Evolutionary conservation across 2,329 filamentous ascomycete genomes (phyloP), one percentile per base, ranked within the genome.

Genomic region (Dothistroma septosporum): DNA sequence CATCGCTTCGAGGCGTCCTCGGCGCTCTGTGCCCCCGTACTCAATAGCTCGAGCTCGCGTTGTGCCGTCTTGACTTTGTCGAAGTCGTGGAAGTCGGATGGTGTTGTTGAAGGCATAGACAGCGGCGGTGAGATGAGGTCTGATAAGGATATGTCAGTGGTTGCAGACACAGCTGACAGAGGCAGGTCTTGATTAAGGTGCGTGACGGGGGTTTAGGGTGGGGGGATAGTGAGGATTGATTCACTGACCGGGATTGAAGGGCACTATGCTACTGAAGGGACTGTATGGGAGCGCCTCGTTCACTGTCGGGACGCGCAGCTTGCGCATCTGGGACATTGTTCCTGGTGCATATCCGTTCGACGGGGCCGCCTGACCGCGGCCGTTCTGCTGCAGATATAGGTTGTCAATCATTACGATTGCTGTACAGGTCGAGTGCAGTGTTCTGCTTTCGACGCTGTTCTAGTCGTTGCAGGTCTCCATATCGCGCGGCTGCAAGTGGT

Each of bases 271-370:
- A 53, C 87, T 90, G 72, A 93, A 87, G 24, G 91, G 90, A 55
- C 90, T 90, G 76, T 87, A 92, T n/a, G 89, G 88, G 50, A 94
- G 80, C 32, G 90, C 90, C 71, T 94, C 89, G 59, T 88, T 83
- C 12, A 94, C 83, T 2, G 79, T 81, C 11, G 80, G 78, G 46
- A 79, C 60, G 31, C 66, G 69, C 35, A 68, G 55, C 47, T 56
- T 58, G 53, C 59, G 35, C 52, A 33, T 12, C 6, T 59, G 60
- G 61, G 64, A 52, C 22, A 31, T 53, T 50, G 52, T 16, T 16
- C 53, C 53, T 59, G 58, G 54, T 54, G 59, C 44, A 33, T 50
- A 44, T 58, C 61, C 66, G 57, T 64, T 66, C 47, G 59, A 57
- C 28, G 58, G 61, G 16, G 61, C 55, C 53, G 52, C 55, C 47